These are phyloP conservation scores for Alternaria angustiovoidea DNA, from an alignment of 2,329 filamentous ascomycete species.

Conservation along the genomic window DNA sequence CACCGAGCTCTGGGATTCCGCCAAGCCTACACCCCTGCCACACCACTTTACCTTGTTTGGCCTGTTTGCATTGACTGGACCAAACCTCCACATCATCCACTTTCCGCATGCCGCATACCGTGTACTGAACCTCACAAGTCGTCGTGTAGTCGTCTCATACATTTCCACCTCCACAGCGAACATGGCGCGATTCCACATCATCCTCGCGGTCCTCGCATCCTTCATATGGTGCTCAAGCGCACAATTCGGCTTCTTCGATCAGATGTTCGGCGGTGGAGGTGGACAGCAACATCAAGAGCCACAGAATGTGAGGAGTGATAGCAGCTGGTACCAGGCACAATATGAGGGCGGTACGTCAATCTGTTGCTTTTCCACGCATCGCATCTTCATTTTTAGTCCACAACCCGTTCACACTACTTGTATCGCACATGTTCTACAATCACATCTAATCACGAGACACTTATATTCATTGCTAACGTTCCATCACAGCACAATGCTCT, in stretches of 20 bases:
- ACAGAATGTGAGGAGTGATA: slow-evolving; percentile 86
- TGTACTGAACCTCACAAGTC: not conserved
- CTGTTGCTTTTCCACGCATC: not conserved
- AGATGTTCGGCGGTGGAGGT: slow-evolving; percentile 84
- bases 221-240: slow-evolving; percentile 71
- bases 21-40: not conserved
- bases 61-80: slow-evolving; percentile 19
- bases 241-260: slow-evolving; percentile 97
- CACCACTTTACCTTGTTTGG: not conserved
- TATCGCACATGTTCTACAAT: not conserved
- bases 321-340: slow-evolving; percentile 76
- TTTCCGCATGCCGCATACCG: slow-evolving; percentile 24
- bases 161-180: not conserved
- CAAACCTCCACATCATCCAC: slow-evolving; percentile 25
- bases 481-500: slow-evolving; percentile 76
- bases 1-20: slow-evolving; percentile 21
- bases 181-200: slow-evolving; percentile 45
- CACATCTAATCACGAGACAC: not conserved
- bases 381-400: not conserved
- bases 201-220: slow-evolving; percentile 52
- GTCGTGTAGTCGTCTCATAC: not conserved
- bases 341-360: slow-evolving; percentile 69
- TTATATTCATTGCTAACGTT: not conserved
- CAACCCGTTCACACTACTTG: not conserved
- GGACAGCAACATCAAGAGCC: slow-evolving; percentile 64